phyloP scores from a whole-genome alignment of 805 yeast genomes.

The Novakomyces olei region DNA sequence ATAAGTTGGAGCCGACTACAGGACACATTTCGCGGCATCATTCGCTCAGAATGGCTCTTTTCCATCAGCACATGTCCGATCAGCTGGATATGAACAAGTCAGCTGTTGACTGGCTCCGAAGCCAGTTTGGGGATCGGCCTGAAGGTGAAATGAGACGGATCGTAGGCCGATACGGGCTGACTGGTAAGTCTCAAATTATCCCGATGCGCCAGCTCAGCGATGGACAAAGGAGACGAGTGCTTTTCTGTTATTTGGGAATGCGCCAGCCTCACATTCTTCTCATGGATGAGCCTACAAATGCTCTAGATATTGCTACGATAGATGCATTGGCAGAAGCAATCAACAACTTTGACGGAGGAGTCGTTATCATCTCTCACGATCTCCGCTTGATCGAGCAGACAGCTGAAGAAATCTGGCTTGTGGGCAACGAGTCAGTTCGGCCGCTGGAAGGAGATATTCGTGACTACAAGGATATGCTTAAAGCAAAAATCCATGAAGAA shows the following conservation, averaged over 20 bases:
- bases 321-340: constrained; percentile 96
- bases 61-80: constrained; percentile 97
- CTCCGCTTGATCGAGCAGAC: constrained; percentile 93
- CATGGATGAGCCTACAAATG: constrained; percentile 98
- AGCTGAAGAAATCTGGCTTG: constrained; percentile 91
- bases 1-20: constrained; percentile 14
- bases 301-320: constrained; percentile 93
- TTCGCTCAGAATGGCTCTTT: constrained; percentile 92
- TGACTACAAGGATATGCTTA: constrained; percentile 84
- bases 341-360: constrained; percentile 89
- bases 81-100: constrained; percentile 89
- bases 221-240: constrained; percentile 98
- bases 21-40: constrained; percentile 50
- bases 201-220: constrained; percentile 97
- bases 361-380: constrained; percentile 94
- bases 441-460: constrained; percentile 87
- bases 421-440: constrained; percentile 85
- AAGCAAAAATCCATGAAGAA: constrained; percentile 50
- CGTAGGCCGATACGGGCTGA: constrained; percentile 91
- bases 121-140: constrained; percentile 38
- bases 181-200: constrained; percentile 97
- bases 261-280: constrained; percentile 86
- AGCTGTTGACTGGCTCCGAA: constrained; percentile 92
- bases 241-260: constrained; percentile 83
- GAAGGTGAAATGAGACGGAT: constrained; percentile 16